phyloP scores from a whole-genome alignment of 164 flowering plant species.

The Litsea cubeba region DNA sequence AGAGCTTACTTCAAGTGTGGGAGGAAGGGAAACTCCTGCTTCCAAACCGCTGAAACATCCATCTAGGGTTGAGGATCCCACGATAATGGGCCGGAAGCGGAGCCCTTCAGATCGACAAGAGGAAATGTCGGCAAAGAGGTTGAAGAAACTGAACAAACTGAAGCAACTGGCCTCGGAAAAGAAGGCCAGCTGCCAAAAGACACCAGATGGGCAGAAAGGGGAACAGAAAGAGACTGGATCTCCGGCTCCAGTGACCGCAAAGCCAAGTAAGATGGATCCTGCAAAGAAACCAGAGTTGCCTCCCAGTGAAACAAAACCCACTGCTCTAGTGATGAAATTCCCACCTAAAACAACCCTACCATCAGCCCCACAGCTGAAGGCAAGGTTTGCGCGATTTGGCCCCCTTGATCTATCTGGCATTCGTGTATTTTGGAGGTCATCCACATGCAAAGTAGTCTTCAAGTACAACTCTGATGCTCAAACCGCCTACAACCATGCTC shows the following conservation, averaged over 20 bases:
- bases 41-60: conserved; percentile 35
- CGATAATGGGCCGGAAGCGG: conserved; percentile 69
- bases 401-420: conserved; percentile 61
- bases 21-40: conserved; percentile 19
- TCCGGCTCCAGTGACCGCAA: conserved; percentile 11
- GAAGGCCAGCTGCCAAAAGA: conserved; percentile 34
- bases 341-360: conserved; percentile 67
- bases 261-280: conserved; percentile 18
- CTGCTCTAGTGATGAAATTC: conserved; percentile 80
- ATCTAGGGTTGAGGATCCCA: conserved; percentile 58
- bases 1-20: conserved; percentile 25
- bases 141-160: conserved; percentile 51
- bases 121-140: conserved; percentile 54
- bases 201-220: conserved; percentile 28
- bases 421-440: conserved; percentile 74
- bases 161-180: conserved; percentile 51
- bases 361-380: conserved; percentile 67
- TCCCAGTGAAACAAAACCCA: conserved; percentile 40
- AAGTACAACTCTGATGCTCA: conserved; percentile 54
- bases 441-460: conserved; percentile 72
- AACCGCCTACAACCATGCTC: conserved; percentile 52
- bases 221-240: conserved; percentile 16
- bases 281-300: conserved; percentile 27
- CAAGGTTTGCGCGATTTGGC: conserved; percentile 85
- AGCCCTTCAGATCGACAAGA: conserved; percentile 69